Base-by-base conservation (phyloP, 495 filamentous ascomycete genomes). In the Darksidea phi region DNA sequence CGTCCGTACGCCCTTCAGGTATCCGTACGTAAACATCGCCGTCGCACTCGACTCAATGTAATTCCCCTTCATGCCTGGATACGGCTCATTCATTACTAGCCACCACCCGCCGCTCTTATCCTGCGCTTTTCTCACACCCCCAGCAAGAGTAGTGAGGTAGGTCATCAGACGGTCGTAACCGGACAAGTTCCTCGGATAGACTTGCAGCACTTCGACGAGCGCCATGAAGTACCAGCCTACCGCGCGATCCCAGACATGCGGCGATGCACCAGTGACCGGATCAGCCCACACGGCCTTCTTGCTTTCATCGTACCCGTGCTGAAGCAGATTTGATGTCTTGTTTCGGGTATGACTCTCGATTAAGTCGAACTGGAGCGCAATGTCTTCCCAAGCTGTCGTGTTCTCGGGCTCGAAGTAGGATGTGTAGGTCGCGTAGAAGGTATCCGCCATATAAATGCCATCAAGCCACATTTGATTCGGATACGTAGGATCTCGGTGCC, bases 191-290 rank as follows among this genome's bases (percentile, higher is more conserved):
- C 55, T n/a, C 5, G 75, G 75, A 49, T 79, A 77, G 25, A 77
- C 66, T 38, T 83, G 78, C 24, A 85, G 72, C 15, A 79, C 75
- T 52, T 85, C 82, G 0, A 84, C 72, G 0, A 86, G 69, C 10
- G 78, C 79, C 76, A 85, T 81, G 26, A 80, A 67, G 56, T 84
- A 86, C 84, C 82, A 86, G 0, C 82, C 84, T 17, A 84, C 70
- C 0, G 82, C 77, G 15, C 84, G 75, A 53, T 76, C 73, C 84
- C 84, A 86, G 21, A 82, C 80, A 12, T 79, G 68, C 5, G 80
- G 82, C 23, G 76, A 75, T 1, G 78, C 81, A 32, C 84, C 83
- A 6, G 81, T 85, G 1, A 74, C 55, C 0, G 77, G 73, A 53
- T 83, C 74, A 5, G 83, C 82, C 84, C 84, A 86, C 0, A 77